phyloP scores from a whole-genome alignment of 1,139 yeast species.

The Sugiyamaella neomexicana region DNA sequence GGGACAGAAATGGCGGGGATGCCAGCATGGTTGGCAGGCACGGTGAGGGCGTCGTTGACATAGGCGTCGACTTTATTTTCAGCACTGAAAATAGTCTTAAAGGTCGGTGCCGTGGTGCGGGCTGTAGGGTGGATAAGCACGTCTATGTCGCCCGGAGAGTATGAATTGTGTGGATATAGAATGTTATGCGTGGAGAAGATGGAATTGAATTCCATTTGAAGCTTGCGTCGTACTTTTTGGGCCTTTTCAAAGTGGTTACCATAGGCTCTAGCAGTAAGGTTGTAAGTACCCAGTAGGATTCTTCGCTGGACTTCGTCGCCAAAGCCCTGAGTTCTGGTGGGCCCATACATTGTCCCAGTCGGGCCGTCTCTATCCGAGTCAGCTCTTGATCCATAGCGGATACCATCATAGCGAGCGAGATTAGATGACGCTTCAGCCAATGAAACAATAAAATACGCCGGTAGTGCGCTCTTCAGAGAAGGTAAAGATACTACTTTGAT shows the following conservation, averaged over 20 bases:
- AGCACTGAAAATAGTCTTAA: constrained; percentile 45
- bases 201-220: constrained; percentile 65
- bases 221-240: constrained; percentile 57
- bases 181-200: constrained; percentile 58
- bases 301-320: constrained; percentile 84
- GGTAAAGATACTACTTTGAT: constrained; percentile 69
- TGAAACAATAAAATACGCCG: constrained; percentile 82
- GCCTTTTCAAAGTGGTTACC: constrained; percentile 83
- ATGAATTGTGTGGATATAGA: constrained; percentile 33
- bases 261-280: constrained; percentile 69
- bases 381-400: constrained; percentile 71
- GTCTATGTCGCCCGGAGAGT: constrained; percentile 50
- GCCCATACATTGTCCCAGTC: constrained; percentile 47
- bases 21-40: constrained; percentile 91
- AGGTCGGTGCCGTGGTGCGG: constrained; percentile 55
- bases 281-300: constrained; percentile 81
- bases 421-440: constrained; percentile 96
- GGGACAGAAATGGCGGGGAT: constrained; percentile 84
- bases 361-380: constrained; percentile 41
- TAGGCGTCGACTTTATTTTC: constrained; percentile 58
- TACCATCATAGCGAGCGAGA: constrained; percentile 84
- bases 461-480: constrained; percentile 63
- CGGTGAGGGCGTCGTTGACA: constrained; percentile 79
- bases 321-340: constrained; percentile 64
- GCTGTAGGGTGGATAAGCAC: constrained; percentile 74